Conservation (phyloP, 1,284 basidiomycete genomes). For the Peniophora sp. region DNA sequence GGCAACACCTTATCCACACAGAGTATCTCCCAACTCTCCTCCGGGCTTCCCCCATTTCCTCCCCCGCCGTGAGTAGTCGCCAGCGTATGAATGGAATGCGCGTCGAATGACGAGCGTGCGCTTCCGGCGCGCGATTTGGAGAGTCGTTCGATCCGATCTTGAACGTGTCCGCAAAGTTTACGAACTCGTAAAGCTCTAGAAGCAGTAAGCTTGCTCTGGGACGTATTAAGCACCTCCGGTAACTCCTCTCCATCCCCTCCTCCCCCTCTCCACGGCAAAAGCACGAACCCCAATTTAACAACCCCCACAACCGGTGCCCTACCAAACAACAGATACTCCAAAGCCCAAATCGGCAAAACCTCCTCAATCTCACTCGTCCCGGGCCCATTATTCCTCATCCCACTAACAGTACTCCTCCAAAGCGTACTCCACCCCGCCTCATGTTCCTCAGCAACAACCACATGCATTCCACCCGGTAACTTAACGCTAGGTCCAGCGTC, state of each 20-base stretch:
- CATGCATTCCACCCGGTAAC: constrained; percentile 56
- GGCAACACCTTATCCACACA: constrained; percentile 81
- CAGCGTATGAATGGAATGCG: constrained; percentile 23
- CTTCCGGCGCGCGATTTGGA: constrained; percentile 10
- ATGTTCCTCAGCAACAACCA: constrained; percentile 82
- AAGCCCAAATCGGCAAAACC: constrained; percentile 79
- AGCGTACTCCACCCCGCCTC: constrained; percentile 73
- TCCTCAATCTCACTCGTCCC: constrained; percentile 73
- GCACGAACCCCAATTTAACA: constrained; percentile 81
- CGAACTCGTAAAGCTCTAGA: constrained; percentile 78
- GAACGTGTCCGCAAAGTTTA: constrained; percentile 79
- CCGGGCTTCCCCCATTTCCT: constrained; percentile 34
- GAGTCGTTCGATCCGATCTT: constrained; percentile 78
- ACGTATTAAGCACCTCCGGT: constrained; percentile 75
- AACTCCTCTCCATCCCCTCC: constrained; percentile 47
- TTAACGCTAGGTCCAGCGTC: constrained; percentile 66
- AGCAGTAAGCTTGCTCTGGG: constrained; percentile 81
- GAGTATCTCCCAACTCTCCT: constrained; percentile 81
- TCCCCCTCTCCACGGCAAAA: constrained; percentile 70
- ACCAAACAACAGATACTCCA: constrained; percentile 79
- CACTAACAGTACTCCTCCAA: constrained; percentile 64
- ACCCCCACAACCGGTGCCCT: constrained; percentile 41
- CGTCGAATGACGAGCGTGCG: constrained; percentile 20
- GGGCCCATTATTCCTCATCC: too few relatives aligned
- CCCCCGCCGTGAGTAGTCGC: constrained; percentile 2